Base-by-base conservation (phyloP, 2,329 filamentous ascomycete species). In the Lachnellula willkommii region DNA sequence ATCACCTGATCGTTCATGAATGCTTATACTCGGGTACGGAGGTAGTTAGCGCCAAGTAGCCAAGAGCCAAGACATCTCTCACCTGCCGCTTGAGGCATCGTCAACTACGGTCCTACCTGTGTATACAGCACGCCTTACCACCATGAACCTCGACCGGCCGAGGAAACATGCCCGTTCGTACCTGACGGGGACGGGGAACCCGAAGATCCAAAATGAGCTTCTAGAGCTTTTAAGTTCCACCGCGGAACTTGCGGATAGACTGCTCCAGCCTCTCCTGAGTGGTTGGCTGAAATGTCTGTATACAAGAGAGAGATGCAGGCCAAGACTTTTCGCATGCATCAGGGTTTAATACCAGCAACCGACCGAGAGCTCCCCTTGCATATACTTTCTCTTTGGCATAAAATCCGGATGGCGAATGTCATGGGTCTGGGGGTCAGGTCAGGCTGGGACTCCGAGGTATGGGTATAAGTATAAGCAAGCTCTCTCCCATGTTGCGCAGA, bases 401-500 rank as follows among this genome's bases (percentile, higher is more conserved):
- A 12, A 47, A 4, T 6, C 15, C 45, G 8, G 17, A 47, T 47
- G 11, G 15, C 14, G 17, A 47, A 36, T 49, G 24, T 43, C 40
- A 26, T 20, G 37, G 39, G 12, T 49, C 24, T 15, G 32, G 47
- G 3, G n/a, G 5, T 20, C 26, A 4, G 14, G 47, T 4, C 14
- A 6, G 14, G 22, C 22, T 24, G 22, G 22, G 22, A 24, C 2
- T 24, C 22, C 2, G 28, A 28, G 28, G 28, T 32, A 32, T 32
- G 9, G 28, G 28, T 32, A 22, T 15, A 8, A 40, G 20, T 54
- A 54, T 57, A 57, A 57, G 55, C 50, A 50, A 56, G 47, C 51
- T 54, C 40, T 50, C 47, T 36, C 42, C 42, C 32, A 35, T 26
- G 9, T 43, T n/a, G 28, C 11, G 32, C 24, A 12, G n/a, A 39